Evolutionary conservation across 2,329 filamentous ascomycete species (phyloP).

Genomic region (Calonectria hongkongensis): DNA sequence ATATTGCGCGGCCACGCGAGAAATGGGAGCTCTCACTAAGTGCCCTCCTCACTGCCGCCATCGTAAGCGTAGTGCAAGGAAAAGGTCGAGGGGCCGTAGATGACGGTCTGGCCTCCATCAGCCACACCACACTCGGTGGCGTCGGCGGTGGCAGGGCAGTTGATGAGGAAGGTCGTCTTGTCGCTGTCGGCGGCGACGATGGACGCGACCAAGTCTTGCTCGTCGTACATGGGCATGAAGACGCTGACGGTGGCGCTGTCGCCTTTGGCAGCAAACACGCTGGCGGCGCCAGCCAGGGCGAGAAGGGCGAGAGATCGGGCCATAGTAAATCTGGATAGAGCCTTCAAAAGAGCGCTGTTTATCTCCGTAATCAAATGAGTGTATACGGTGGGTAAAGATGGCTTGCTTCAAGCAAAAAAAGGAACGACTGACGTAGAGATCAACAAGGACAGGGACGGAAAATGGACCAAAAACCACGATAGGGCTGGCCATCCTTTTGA

Average conservation of each 20-base stretch:
- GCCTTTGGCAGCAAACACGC: constrained; percentile 51
- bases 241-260: constrained; percentile 55
- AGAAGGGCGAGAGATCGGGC: constrained; percentile 53
- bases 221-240: constrained; percentile 53
- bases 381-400: constrained; percentile 35
- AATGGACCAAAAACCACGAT: background rate
- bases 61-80: constrained; percentile 42
- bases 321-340: constrained; percentile 43
- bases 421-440: constrained; percentile 31
- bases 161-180: constrained; percentile 57
- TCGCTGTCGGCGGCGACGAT: constrained; percentile 53
- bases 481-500: constrained; percentile 32
- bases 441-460: constrained; percentile 5
- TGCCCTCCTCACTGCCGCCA: constrained; percentile 38
- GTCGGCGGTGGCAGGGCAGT: constrained; percentile 49
- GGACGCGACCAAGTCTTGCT: constrained; percentile 54
- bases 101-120: constrained; percentile 46
- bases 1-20: background rate
- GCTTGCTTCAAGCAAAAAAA: constrained; percentile 22
- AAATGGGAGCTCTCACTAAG: constrained; percentile 42
- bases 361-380: constrained; percentile 35
- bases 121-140: constrained; percentile 53
- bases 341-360: constrained; percentile 31
- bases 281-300: constrained; percentile 46
- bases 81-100: constrained; percentile 56